A percentile compares a stretch with the other conserved stretches of the same genome.
Conservation (phyloP, 2,329 filamentous ascomycete genomes). For the Hymenoscyphus linearis region DNA sequence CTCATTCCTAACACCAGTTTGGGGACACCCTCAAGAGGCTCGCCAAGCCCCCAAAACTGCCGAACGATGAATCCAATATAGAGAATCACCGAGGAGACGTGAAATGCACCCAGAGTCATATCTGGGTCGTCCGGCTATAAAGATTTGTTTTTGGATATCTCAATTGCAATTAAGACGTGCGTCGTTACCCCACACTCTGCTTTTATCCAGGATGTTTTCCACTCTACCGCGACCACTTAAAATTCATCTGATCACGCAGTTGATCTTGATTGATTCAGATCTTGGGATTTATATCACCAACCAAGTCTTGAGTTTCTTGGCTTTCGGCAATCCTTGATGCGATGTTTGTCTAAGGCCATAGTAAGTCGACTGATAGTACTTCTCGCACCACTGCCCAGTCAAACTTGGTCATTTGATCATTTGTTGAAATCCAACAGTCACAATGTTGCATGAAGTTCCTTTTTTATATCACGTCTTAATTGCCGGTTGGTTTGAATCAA, state of each 20-base stretch:
- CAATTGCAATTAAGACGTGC: constrained; percentile 2
- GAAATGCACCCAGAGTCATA: background rate
- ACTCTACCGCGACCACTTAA: constrained; percentile 1
- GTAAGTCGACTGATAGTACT: background rate
- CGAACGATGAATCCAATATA: constrained; percentile 6
- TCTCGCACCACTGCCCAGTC: background rate
- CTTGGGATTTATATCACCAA: background rate
- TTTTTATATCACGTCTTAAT: background rate
- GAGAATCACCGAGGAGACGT: constrained; percentile 1
- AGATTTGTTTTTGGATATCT: constrained; percentile 9
- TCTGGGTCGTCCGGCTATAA: constrained; percentile 5
- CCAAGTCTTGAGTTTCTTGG: background rate
- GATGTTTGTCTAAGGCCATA: background rate
- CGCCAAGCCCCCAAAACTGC: constrained; percentile 2
- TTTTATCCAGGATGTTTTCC: constrained; percentile 6
- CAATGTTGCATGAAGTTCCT: background rate
- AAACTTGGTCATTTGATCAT: constrained; percentile 6
- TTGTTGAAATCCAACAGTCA: constrained; percentile 2
- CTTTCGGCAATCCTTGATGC: constrained; percentile 6
- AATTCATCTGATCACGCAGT: background rate
- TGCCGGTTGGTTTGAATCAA: background rate
- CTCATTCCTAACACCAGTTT: constrained; percentile 3
- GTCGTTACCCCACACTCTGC: constrained; percentile 5
- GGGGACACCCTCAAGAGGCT: background rate
- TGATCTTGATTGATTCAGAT: background rate